Base-by-base conservation (phyloP, 2,329 filamentous ascomycete species). In the Fusarium cyanostomum region DNA sequence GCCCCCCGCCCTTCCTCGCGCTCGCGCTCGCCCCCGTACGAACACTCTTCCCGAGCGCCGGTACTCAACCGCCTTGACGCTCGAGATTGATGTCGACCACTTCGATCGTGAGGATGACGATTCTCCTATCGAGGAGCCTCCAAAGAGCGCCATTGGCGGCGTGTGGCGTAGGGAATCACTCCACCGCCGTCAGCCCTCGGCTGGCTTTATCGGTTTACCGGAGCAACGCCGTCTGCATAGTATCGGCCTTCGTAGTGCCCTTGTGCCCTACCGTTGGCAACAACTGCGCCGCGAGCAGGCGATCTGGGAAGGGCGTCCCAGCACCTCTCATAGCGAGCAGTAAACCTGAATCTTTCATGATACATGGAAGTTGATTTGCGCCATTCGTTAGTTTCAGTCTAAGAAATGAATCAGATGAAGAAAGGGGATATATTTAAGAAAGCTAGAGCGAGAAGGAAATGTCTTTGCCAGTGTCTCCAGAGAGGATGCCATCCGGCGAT, bases 181-280 rank as follows among this genome's bases (percentile, higher is more conserved):
- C 21, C 66, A 71, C 52, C 61, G 59, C 44, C 69, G 71, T 13
- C 63, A 65, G 24, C 59, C 71, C 11, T 72, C 70, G 3, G 68
- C 70, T 16, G 70, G 70, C 3, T 63, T 64, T n/a, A 38, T 72
- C 34, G 70, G 70, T 13, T 46, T 72, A 11, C 63, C 59, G 21
- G 70, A 72, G 27, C 68, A 63, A 48, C 61, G 64, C 7, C 58
- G 67, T 2, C 57, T 71, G n/a, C 58, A 67, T 26, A 69, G 65
- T 35, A 56, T 72, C 35, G 70, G 70, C 18, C 66, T 72, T 24
- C 70, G 70, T 33, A 67, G 62, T 38, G 70, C 70, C 18, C 59
- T 72, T 8, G 31, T 72, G 35, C 70, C 70, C 13, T 71, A 71
- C 24, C 70, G 67, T n/a, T 70, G 59, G 64, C 69, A 70, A 24